Evolutionary conservation across 495 filamentous ascomycete genomes (phyloP), one percentile per base, ranked within the genome.

Genomic region (Glarea lozoyensis): DNA sequence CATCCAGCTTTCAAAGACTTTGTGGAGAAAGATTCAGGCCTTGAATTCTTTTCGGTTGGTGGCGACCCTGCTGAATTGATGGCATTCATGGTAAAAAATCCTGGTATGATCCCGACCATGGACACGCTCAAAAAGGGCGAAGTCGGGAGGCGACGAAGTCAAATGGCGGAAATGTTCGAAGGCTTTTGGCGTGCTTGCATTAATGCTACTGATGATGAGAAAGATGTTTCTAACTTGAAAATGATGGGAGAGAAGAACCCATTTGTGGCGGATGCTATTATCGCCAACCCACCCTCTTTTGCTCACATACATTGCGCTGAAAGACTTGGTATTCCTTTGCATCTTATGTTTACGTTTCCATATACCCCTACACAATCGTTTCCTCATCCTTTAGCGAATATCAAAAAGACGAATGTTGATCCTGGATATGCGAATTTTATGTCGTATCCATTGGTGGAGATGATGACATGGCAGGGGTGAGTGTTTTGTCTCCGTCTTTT

Each of bases 21-120:
- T 54, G 76, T 86, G 20, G 65, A 81, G 55, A 64, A 77, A 32
- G 76, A 78, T 39, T 65, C 60, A 1, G 73, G 71, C 0, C 64
- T 82, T 2, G 82, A 86, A 54, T 86, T 86, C 57, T 86, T 84
- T 57, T 69, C 68, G 43, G 73, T 86, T 24, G 82, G 82, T 3
- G 82, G 82, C 1, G 78, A 86, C 49, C 82, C 82, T 3, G 69
- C 78, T 1, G 78, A 86, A 60, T 57, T 86, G 24, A 86, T 86
- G 82, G 82, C 82, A 3, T 86, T 83, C 52, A 86, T 86, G 82
- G 82, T 86, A 27, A 86, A 86, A 58, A 83, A 86, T 59, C 82
- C 82, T 0, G 80, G 81, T 0, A 60, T 86, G 56, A 76, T 86
- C 31, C 82, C 82, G 0, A 72, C 65, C 1, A 55, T 85, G 16